These are phyloP conservation scores for Fusarium sp. DNA, from an alignment of 2,329 filamentous ascomycete genomes.

Conservation along the genomic window DNA sequence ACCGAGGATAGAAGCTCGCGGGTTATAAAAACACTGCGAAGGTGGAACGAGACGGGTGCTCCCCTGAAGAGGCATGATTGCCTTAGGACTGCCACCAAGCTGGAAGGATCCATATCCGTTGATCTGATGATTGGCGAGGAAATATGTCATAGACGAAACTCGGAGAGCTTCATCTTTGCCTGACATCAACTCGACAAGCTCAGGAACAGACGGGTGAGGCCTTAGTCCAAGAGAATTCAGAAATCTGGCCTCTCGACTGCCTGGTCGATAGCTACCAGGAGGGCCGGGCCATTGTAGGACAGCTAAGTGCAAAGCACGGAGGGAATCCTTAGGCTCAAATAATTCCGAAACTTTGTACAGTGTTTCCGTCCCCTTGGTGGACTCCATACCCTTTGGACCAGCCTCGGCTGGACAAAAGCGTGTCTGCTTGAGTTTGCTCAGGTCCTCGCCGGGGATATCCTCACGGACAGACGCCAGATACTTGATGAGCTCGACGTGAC, in stretches of 20 bases:
- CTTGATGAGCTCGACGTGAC: constrained; percentile 93
- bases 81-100: constrained; percentile 65
- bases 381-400: constrained; percentile 67
- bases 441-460: constrained; percentile 87
- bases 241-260: constrained; percentile 80
- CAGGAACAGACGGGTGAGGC: constrained; percentile 76
- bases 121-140: constrained; percentile 81
- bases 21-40: constrained; percentile 84
- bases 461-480: constrained; percentile 91
- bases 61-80: constrained; percentile 81
- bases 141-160: constrained; percentile 82
- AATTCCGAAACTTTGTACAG: constrained; percentile 82
- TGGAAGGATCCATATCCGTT: constrained; percentile 80
- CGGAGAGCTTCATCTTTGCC: constrained; percentile 71
- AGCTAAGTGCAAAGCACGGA: constrained; percentile 78
- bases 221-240: constrained; percentile 80
- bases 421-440: constrained; percentile 81
- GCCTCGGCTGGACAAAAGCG: constrained; percentile 85
- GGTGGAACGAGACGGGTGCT: constrained; percentile 78
- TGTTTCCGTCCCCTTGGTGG: constrained; percentile 63
- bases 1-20: constrained; percentile 79
- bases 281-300: constrained; percentile 85
- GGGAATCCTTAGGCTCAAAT: constrained; percentile 80
- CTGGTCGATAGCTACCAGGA: constrained; percentile 71
- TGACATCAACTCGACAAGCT: constrained; percentile 84